phyloP scores from a whole-genome alignment of 768 basidiomycete species.

The Asterophora lycoperdoides region DNA sequence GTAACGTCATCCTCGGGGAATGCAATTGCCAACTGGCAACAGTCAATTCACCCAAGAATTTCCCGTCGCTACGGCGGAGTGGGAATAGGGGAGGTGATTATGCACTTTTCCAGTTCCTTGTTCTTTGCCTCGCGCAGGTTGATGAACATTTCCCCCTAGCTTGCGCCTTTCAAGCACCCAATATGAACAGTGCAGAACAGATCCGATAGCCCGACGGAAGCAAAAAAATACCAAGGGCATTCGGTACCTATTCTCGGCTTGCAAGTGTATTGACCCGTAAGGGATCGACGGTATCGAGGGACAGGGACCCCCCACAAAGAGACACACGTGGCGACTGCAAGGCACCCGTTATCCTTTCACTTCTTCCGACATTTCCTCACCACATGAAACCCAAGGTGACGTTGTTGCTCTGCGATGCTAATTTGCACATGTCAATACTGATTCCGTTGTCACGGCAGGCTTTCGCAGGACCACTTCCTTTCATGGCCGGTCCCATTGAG shows the following conservation, averaged over 20 bases:
- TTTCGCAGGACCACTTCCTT: not conserved
- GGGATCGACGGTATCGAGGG: not conserved
- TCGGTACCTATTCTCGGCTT: too few relatives aligned
- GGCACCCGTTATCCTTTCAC: not conserved
- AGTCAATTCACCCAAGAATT: too few relatives aligned
- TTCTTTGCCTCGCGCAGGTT: too few relatives aligned
- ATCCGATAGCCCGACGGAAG: too few relatives aligned
- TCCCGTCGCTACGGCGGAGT: too few relatives aligned
- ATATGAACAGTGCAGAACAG: too few relatives aligned
- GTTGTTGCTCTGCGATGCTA: slow-evolving; percentile 3
- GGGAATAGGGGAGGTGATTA: not conserved
- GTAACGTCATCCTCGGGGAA: too few relatives aligned
- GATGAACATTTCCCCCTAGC: too few relatives aligned
- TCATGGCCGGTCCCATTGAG: not conserved
- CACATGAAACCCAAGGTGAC: slow-evolving; percentile 1
- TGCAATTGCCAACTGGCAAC: too few relatives aligned
- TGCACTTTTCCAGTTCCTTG: not conserved
- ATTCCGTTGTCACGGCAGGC: slow-evolving; percentile 3
- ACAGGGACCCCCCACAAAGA: not conserved
- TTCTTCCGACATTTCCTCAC: not conserved
- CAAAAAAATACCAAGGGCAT: too few relatives aligned
- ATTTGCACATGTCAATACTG: not conserved
- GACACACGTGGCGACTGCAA: not conserved
- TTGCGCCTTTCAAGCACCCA: too few relatives aligned
- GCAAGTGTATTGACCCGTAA: not conserved